phyloP scores from a whole-genome alignment of 2,329 filamentous ascomycete species.

The Pseudopithomyces maydicus region DNA sequence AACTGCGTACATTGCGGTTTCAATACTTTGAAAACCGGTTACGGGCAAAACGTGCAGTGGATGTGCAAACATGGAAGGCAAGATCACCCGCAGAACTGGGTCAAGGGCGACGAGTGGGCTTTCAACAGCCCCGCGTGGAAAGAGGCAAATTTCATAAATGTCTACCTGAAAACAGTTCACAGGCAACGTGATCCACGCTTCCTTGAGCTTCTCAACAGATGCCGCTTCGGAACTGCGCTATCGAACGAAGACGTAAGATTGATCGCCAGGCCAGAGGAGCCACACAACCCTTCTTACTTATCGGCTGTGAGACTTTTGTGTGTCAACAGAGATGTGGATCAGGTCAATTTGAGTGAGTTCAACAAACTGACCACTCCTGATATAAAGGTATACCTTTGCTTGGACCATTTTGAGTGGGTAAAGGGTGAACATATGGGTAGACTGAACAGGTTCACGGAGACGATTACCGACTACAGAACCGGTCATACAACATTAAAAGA shows the following conservation, averaged over 20 bases:
- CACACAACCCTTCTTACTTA: background rate
- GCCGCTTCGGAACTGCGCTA: conserved; percentile 54
- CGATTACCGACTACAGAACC: background rate
- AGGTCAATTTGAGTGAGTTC: conserved; percentile 41
- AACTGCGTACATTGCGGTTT: conserved; percentile 58
- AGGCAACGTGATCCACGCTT: conserved; percentile 62
- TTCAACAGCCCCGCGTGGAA: conserved; percentile 62
- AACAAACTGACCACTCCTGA: conserved; percentile 27
- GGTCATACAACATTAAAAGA: conserved; percentile 24
- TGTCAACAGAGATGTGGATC: conserved; percentile 41
- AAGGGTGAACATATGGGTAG: conserved; percentile 17
- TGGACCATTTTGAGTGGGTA: conserved; percentile 52
- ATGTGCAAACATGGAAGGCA: background rate
- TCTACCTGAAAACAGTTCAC: conserved; percentile 61
- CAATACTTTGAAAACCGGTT: conserved; percentile 18
- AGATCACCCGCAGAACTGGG: conserved; percentile 23
- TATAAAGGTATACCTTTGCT: conserved; percentile 29
- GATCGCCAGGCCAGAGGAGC: background rate
- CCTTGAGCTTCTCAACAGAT: conserved; percentile 61
- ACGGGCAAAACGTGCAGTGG: background rate
- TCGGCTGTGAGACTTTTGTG: conserved; percentile 45
- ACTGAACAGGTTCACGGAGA: background rate
- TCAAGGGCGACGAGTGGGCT: conserved; percentile 61
- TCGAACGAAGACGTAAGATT: conserved; percentile 44
- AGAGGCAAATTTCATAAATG: conserved; percentile 58